Conservation (phyloP, 2,329 filamentous ascomycete species). For the Colletotrichum zoysiae region DNA sequence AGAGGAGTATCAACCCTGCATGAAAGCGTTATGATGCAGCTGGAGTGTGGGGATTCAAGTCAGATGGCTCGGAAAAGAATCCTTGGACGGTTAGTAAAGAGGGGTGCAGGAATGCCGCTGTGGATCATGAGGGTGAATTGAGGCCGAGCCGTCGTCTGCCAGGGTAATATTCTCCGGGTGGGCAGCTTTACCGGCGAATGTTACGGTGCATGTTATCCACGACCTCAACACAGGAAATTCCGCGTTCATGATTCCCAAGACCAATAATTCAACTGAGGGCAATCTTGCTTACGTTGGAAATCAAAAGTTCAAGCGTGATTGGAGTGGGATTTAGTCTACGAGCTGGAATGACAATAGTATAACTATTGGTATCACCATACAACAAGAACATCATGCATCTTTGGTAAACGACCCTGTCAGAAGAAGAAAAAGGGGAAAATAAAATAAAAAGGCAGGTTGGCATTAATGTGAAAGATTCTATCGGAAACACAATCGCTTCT, state of each 20-base stretch:
- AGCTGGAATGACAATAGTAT: too few species aligned
- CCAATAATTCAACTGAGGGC: neutral
- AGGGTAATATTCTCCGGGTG: neutral
- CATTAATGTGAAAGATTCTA: neutral
- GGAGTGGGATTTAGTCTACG: too few species aligned
- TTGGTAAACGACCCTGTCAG: too few species aligned
- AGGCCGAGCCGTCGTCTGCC: neutral
- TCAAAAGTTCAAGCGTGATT: too few species aligned
- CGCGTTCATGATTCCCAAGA: neutral
- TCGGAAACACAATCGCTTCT: neutral
- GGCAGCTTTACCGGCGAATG: neutral
- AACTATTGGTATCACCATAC: too few species aligned
- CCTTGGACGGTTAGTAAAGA: neutral
- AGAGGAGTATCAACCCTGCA: neutral
- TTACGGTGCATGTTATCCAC: neutral
- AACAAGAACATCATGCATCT: too few species aligned
- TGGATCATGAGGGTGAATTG: neutral
- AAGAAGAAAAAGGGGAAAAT: too few species aligned
- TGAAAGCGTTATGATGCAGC: neutral
- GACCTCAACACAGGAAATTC: neutral
- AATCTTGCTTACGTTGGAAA: neutral
- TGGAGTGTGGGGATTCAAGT: conserved; percentile 10
- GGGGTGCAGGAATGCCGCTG: neutral
- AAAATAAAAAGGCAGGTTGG: neutral
- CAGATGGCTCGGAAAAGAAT: conserved; percentile 14